Evolutionary conservation across 306 rosid species (phyloP).

Genomic region (Quercus alba): DNA sequence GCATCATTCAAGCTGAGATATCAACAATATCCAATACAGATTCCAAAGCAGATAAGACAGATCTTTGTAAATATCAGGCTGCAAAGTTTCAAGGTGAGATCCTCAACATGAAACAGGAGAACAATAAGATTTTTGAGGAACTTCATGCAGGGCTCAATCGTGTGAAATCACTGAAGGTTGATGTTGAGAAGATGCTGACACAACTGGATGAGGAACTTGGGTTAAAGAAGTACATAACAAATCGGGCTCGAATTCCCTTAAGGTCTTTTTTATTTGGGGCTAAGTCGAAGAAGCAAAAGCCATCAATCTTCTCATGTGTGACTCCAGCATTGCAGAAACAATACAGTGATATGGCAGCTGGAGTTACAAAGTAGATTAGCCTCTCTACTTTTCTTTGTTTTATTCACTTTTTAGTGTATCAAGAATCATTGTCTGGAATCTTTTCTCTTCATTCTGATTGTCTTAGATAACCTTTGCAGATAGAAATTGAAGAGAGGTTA

Average conservation of each 20-base stretch:
- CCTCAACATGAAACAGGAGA: conserved; percentile 81
- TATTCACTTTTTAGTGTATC: neutral
- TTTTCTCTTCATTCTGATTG: neutral
- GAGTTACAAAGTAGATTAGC: conserved; percentile 19
- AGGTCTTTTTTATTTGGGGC: conserved; percentile 84
- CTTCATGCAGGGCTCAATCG: conserved; percentile 53
- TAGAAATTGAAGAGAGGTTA: neutral
- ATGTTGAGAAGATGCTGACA: conserved; percentile 57
- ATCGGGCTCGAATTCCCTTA: conserved; percentile 54
- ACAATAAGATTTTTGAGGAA: conserved; percentile 59
- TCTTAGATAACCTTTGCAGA: neutral
- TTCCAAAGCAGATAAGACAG: conserved; percentile 21
- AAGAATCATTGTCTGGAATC: neutral
- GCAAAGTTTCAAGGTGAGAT: conserved; percentile 96
- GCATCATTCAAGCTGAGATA: conserved; percentile 66
- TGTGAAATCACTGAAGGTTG: conserved; percentile 41
- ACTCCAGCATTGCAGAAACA: conserved; percentile 54
- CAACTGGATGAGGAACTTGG: conserved; percentile 50
- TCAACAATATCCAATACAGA: conserved; percentile 43
- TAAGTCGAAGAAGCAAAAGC: conserved; percentile 64
- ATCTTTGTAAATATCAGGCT: conserved; percentile 58
- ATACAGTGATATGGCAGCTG: conserved; percentile 28
- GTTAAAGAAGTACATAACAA: conserved; percentile 28
- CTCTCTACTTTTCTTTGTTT: neutral
- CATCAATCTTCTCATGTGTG: conserved; percentile 50